Evolutionary conservation across 352 stramenopile genomes (phyloP), one percentile per base, ranked within the genome.

Genomic region (Phytophthora quininea): DNA sequence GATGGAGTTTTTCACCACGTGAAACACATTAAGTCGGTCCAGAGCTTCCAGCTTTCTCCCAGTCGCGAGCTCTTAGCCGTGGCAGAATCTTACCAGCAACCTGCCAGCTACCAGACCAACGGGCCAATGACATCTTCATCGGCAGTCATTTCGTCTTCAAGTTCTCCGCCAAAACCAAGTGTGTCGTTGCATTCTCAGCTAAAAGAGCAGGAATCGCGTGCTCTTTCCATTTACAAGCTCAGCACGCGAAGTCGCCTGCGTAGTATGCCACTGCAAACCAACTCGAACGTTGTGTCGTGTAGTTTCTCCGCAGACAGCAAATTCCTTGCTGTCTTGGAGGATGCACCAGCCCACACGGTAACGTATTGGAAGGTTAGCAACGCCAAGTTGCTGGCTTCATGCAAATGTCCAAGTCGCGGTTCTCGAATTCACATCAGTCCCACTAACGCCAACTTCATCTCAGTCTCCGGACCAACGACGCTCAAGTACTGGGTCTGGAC

Each of bases 291-390:
- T 27, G 77, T 90, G 0, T 91, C 86, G 15, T 88, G 80, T 46
- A 76, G 71, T 31, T 93, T 95, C 47, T 91, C 82, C 4, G 55
- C 70, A 0, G 87, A 92, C 56, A 92, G 88, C 69, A 95, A 93
- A 63, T 92, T 88, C 61, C 55, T 95, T 1, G 84, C 73, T 0
- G 74, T 92, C 53, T 72, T 93, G 1, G 84, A 93, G 40, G 85
- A 93, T 43, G 79, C 85, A 15, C 87, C 86, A 40, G 69, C 80
- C 3, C 82, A 93, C 55, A 86, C 76, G 24, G 76, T 95, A 29
- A 88, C 81, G 31, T 93, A 92, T 60, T 95, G 84, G 85, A 93
- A 95, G 62, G 76, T 90, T 43, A 84, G 77, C 65, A 93, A 79
- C 15, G 69, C 76, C n/a, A 93, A 93, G 56, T 73, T 95, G 33